Percentiles rank a stretch among this genome's conserved stretches.
Evolutionary conservation across 2,329 filamentous ascomycete genomes (phyloP).

Genomic region (Monosporascus sp.): DNA sequence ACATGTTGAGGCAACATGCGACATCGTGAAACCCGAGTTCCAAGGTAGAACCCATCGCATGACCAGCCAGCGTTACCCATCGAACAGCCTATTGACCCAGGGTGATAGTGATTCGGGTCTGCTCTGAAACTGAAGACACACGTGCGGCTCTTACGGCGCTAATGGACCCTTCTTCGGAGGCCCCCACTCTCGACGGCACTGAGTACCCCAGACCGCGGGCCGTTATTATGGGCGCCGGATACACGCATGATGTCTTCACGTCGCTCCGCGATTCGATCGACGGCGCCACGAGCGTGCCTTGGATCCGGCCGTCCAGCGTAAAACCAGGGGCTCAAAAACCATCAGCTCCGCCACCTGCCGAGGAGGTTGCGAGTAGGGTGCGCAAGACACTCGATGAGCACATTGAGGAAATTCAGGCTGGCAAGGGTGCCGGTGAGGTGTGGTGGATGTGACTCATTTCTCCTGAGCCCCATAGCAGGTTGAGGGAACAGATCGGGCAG

Average conservation of each 20-base stretch:
- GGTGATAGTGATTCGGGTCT: conserved; percentile 3
- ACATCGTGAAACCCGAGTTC: conserved; percentile 6
- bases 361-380: not conserved
- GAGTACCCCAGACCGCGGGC: conserved; percentile 1
- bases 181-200: not conserved
- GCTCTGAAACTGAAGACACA: not conserved
- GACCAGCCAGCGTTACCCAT: not conserved
- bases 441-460: conserved; percentile 4
- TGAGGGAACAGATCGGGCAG: too few relatives aligned
- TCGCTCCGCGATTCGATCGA: conserved; percentile 3
- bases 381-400: conserved; percentile 2
- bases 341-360: conserved; percentile 1
- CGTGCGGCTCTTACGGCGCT: not conserved
- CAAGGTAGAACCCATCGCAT: not conserved
- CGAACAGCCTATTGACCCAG: not conserved
- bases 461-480: too few relatives aligned
- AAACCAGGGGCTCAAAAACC: conserved; percentile 1
- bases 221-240: conserved; percentile 7
- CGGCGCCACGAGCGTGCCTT: conserved; percentile 4
- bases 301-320: conserved; percentile 2
- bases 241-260: conserved; percentile 2
- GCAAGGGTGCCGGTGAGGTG: conserved; percentile 4
- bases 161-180: not conserved
- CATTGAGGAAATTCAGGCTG: not conserved
- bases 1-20: conserved; percentile 4